Conservation (phyloP, 805 yeast species). For the Wickerhamomyces chambardii region DNA sequence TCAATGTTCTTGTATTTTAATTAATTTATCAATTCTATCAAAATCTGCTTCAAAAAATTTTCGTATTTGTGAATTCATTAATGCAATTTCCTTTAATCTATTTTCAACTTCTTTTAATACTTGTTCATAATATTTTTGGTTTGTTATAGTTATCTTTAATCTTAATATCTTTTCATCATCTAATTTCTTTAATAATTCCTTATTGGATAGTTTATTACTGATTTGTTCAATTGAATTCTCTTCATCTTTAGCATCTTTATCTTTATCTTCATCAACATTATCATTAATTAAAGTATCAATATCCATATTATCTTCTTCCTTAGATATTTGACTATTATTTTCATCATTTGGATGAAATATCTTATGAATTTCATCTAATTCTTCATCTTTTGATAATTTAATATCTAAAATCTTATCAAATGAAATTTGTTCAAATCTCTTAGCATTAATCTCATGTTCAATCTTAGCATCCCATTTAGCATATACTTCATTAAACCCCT, state of each 20-base stretch:
- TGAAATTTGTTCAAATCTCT: conserved; percentile 4
- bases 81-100: conserved; percentile 12
- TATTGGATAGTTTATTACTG: conserved; percentile 9
- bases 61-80: conserved; percentile 11
- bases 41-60: conserved; percentile 12
- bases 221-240: too few relatives aligned
- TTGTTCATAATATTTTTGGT: conserved; percentile 11
- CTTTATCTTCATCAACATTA: too few relatives aligned
- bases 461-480: background rate
- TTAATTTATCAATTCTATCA: conserved; percentile 1
- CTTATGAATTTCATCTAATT: conserved; percentile 9
- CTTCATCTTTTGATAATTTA: conserved; percentile 1
- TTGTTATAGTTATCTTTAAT: conserved; percentile 6
- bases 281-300: too few relatives aligned
- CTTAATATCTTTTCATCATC: conserved; percentile 13
- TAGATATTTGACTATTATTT: conserved; percentile 3
- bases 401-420: conserved; percentile 8
- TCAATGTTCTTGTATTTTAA: too few relatives aligned
- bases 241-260: too few relatives aligned
- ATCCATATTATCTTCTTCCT: background rate
- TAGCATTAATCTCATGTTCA: conserved; percentile 7
- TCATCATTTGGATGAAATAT: too few relatives aligned
- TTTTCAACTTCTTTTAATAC: conserved; percentile 7
- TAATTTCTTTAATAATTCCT: conserved; percentile 9
- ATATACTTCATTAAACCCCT: background rate